Evolutionary conservation across 352 stramenopile species (phyloP), one percentile per base, ranked within the genome.

Genomic region (Pythium insidiosum): DNA sequence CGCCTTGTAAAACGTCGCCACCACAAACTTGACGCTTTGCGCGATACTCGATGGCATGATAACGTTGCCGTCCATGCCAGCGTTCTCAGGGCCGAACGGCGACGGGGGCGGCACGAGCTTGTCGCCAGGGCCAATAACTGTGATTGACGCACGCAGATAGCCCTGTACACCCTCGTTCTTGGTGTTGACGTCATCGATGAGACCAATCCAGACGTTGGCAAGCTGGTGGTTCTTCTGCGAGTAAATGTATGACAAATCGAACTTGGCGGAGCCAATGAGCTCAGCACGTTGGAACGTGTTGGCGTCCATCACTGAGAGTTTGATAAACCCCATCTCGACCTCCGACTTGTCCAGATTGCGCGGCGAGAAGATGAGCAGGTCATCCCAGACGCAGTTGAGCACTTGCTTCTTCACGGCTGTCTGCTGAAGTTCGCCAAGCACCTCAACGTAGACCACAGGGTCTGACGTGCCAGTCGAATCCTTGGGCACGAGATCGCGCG

Each of bases 401-500:
- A 90, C 56, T 51, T 94, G 64, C 50, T 94, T 86, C 66, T 95
- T 84, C 31, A 86, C 68, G 3, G 63, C 53, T 1, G 81, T 94
- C 39, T 95, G 72, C 47, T 91, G 70, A 47, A 87, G 89, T 37
- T 95, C 78, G 19, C 71, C 76, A 11, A 96, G 69, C 0, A 91
- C 74, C 51, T 90, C 78, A 15, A 95, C 80, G 36, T 94, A 95
- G 37, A 95, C 85, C 18, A 97, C 85, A 0, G 90, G 90, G 47
- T 97, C 90, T 1, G 79, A 94, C 12, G 81, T 95, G 2, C 88
- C 88, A 0, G 88, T 87, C 0, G 77, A 65, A 37, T 95, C 83
- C 47, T 95, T 95, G 0, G 76, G 67, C 20, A 95, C 82, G 1
- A 97, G 61, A 22, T 95, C 83, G 10, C 84, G 73, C 10, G 75